Base-by-base conservation (phyloP, 345 rosid genomes). In the Fremontodendron californicum region DNA sequence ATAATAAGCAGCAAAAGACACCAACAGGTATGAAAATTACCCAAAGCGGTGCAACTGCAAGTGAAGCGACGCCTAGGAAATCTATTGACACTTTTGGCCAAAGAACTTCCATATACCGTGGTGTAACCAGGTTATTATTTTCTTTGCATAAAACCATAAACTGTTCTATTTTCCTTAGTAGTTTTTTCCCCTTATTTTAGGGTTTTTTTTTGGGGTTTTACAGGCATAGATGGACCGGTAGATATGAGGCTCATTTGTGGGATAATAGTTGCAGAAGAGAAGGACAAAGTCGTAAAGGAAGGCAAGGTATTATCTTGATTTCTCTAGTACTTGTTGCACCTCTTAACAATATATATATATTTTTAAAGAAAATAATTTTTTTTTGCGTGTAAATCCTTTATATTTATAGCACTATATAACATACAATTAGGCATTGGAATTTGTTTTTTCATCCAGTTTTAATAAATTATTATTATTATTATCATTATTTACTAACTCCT, bases 31-130 rank as follows among this genome's bases (percentile, higher is more conserved):
- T 75, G 18, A 79, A 80, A 12, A 45, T 45, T 13, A 67, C 69
- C 68, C 86, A 73, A 57, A 48, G 73, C 33, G 73, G 54, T 21
- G 58, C 74, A n/a, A 81, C 76, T 65, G 58, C 74, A n/a, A 81
- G 76, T 65, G 90, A 87, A 74, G 85, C 83, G 61, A 78, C 82
- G 73, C 86, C 95, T 1, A 89, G 87, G 83, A 91, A 91, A 82
- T 85, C 92, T 42, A 74, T 88, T 62, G 98, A 91, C 67, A 89
- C 92, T 33, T 94, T 94, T 76, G 98, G 98, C 31, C 98, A 94
- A 77, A 84, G 98, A 74, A 94, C 98, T 42, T 93, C 98, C 74
- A 91, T 94, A 19, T 94, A 94, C 79, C 96, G 97, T 48, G 97
- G 98, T 67, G 97, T 94, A 69, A 94, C 97, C 63, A 94, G 97